Percentiles rank a stretch among this genome's conserved stretches.
Conservation (phyloP, 345 rosid genomes). For the Citrus medica region DNA sequence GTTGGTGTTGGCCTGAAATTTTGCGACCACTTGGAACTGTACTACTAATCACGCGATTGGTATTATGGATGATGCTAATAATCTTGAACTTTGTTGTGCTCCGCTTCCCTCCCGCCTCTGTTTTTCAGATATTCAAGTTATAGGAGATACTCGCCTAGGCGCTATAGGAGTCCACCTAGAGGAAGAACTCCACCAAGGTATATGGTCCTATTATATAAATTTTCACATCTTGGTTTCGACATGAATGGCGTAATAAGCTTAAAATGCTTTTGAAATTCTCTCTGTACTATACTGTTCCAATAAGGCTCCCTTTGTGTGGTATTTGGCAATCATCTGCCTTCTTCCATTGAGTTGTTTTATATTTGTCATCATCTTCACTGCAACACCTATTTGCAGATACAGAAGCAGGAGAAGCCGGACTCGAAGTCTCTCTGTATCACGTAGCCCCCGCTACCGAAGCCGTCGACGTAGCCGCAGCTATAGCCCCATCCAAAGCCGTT, state of each 20-base stretch:
- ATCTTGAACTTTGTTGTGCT: not conserved
- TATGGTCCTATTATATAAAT: not conserved
- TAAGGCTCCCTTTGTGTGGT: not conserved
- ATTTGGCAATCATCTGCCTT: not conserved
- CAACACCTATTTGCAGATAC: conserved; percentile 31
- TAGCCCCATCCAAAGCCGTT: conserved; percentile 57
- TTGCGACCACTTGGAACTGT: not conserved
- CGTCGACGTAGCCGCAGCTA: conserved; percentile 53
- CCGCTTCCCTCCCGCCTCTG: not conserved
- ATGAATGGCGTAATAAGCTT: not conserved
- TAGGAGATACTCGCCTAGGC: conserved; percentile 89
- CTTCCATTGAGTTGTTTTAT: not conserved
- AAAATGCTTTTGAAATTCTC: not conserved
- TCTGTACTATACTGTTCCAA: not conserved
- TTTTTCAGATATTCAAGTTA: conserved; percentile 53
- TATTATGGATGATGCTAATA: not conserved
- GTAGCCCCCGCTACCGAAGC: conserved; percentile 50
- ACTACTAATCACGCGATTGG: not conserved
- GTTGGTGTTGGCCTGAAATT: not conserved
- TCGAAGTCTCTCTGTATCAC: conserved; percentile 61
- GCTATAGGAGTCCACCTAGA: conserved; percentile 76
- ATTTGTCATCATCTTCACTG: not conserved
- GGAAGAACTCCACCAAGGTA: conserved; percentile 91
- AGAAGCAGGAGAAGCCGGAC: conserved; percentile 72
- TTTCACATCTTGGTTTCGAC: not conserved